phyloP scores from a whole-genome alignment of 139 green algal genomes.

The Auxenochlorella pyrenoidosa region DNA sequence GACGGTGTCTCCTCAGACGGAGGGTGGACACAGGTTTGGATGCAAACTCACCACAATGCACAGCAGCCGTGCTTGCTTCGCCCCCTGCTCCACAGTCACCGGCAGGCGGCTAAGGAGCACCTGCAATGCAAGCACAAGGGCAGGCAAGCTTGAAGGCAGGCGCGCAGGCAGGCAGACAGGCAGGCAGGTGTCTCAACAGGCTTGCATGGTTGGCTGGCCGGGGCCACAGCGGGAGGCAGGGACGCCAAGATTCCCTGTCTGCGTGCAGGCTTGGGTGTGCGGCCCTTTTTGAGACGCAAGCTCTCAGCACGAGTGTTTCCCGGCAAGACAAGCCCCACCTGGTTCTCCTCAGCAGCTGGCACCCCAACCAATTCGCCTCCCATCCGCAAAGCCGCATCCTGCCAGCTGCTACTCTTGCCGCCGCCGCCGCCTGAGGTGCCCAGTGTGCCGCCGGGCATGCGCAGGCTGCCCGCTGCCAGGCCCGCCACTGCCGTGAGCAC shows the following conservation, averaged over 20 bases:
- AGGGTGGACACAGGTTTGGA: too few species aligned
- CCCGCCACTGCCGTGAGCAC: neutral
- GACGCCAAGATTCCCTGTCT: too few species aligned
- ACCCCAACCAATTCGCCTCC: neutral
- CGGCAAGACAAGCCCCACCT: neutral
- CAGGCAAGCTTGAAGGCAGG: neutral
- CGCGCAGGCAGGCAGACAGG: too few species aligned
- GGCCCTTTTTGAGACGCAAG: too few species aligned
- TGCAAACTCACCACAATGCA: neutral
- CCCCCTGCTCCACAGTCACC: neutral
- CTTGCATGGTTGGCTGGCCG: too few species aligned
- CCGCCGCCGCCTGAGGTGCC: neutral
- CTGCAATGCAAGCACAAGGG: neutral
- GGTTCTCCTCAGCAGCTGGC: neutral
- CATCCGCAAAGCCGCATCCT: neutral
- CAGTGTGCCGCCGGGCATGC: neutral
- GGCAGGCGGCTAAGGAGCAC: neutral
- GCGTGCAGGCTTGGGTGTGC: too few species aligned
- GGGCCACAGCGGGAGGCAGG: too few species aligned
- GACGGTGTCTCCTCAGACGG: too few species aligned
- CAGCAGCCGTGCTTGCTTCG: neutral
- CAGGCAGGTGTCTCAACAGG: too few species aligned
- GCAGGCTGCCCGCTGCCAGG: neutral
- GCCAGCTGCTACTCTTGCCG: neutral
- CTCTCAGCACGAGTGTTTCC: too few species aligned